These are phyloP conservation scores for Malania oleifera DNA, from an alignment of 164 flowering plant genomes.

Conservation along the genomic window DNA sequence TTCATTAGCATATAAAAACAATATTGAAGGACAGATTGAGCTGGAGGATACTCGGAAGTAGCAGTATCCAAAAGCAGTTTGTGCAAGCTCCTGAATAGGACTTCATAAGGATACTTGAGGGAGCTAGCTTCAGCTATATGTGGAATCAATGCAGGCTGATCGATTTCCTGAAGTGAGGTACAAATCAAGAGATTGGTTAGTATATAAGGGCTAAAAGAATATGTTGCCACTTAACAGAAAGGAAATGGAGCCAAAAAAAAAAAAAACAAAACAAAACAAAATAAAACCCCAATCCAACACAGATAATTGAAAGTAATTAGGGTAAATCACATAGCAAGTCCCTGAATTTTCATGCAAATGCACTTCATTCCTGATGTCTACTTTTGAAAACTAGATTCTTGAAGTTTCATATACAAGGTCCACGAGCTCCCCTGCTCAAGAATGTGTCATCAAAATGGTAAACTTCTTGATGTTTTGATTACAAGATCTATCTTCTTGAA, in stretches of 20 bases:
- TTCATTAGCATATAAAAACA: conserved; percentile 8
- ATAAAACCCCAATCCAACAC: no score
- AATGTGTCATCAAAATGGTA: no score
- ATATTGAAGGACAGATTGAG: conserved; percentile 18
- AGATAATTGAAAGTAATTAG: no score
- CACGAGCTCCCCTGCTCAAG: no score
- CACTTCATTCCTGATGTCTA: no score
- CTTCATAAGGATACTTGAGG: conserved; percentile 90
- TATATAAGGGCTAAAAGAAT: not conserved
- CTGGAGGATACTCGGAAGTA: conserved; percentile 73
- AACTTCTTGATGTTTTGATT: no score
- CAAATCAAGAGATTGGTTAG: not conserved
- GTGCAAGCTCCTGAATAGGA: conserved; percentile 94
- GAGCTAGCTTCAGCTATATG: conserved; percentile 99
- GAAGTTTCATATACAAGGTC: no score
- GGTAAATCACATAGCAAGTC: no score
- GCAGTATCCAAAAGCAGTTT: conserved; percentile 99
- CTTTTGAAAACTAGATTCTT: no score
- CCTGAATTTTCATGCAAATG: no score
- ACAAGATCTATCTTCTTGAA: no score
- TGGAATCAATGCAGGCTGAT: conserved; percentile 94
- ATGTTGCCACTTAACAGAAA: not conserved
- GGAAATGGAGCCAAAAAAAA: not conserved
- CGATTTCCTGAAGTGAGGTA: conserved; percentile 64
- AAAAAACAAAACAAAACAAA: conserved; percentile 2